A percentile compares a stretch with the other conserved stretches of the same genome.
phyloP scores from a whole-genome alignment of 2,329 filamentous ascomycete genomes.

The Penicillium palitans region DNA sequence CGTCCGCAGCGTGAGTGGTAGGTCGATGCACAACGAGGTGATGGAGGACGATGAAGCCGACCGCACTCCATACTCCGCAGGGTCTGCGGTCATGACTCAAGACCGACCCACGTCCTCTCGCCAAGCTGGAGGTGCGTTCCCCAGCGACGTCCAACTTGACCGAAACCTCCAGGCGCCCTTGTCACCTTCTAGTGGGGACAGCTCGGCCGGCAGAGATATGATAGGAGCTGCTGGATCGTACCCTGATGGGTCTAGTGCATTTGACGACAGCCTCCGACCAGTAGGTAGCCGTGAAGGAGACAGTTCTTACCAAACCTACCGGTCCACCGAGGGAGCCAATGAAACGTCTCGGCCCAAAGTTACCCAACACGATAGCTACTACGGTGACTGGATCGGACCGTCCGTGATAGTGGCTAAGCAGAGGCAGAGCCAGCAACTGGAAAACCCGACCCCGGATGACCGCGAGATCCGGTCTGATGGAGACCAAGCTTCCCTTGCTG shows the following conservation, averaged over 20 bases:
- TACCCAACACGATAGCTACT: slow-evolving; percentile 43
- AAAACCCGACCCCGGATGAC: slow-evolving; percentile 13
- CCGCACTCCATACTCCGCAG: slow-evolving; percentile 63
- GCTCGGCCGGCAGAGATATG: slow-evolving; percentile 66
- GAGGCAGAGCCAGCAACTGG: slow-evolving; percentile 19
- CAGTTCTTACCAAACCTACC: slow-evolving; percentile 15
- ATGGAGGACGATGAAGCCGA: slow-evolving; percentile 74
- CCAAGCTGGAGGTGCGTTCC: slow-evolving; percentile 93
- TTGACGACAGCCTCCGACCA: slow-evolving; percentile 39
- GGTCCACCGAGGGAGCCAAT: slow-evolving; percentile 10
- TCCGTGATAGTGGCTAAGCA: slow-evolving; percentile 36
- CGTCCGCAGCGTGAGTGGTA: slow-evolving; percentile 72
- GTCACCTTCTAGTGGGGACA: slow-evolving; percentile 78
- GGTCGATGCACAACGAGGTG: slow-evolving; percentile 69
- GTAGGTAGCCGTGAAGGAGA: slow-evolving; percentile 23
- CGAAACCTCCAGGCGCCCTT: slow-evolving; percentile 77
- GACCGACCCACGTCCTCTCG: slow-evolving; percentile 51
- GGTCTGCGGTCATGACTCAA: slow-evolving; percentile 44
- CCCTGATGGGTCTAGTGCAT: slow-evolving; percentile 48
- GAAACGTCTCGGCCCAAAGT: slow-evolving; percentile 15
- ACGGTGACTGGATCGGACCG: slow-evolving; percentile 56
- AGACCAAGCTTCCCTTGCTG: slow-evolving; percentile 17
- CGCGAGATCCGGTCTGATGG: slow-evolving; percentile 21
- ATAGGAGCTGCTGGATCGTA: slow-evolving; percentile 60
- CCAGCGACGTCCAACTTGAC: slow-evolving; percentile 86